These are phyloP conservation scores for slime mould (Dictyostelium discoideum) DNA, from an alignment of 78 protist genomes.

Conservation along the genomic window dicty_2.7 NC_007089.4:3436501-3437000, in stretches of 20 bases:
- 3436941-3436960: conserved; percentile 3
- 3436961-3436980: not conserved
- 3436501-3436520: conserved; percentile 22
- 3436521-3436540: conserved; percentile 68
- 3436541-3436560: conserved; percentile 79
- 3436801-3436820: not conserved
- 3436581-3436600: conserved; percentile 58
- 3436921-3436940: not conserved
- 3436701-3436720: too few relatives aligned
- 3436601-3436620: not conserved
- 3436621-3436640: conserved; percentile 24
- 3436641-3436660: conserved; percentile 18
- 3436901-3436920: too few relatives aligned
- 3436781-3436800: not conserved
- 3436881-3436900: not conserved
- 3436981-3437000: too few relatives aligned
- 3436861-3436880: not conserved
- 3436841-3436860: not conserved
- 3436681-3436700: not conserved
- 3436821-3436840: conserved; percentile 1
- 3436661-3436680: not conserved
- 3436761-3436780: not conserved
- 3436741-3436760: not conserved
- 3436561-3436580: conserved; percentile 67
- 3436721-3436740: too few relatives aligned